These are phyloP conservation scores for Lactarius hatsudake DNA, from an alignment of 768 basidiomycete species.

Conservation along the genomic window DNA sequence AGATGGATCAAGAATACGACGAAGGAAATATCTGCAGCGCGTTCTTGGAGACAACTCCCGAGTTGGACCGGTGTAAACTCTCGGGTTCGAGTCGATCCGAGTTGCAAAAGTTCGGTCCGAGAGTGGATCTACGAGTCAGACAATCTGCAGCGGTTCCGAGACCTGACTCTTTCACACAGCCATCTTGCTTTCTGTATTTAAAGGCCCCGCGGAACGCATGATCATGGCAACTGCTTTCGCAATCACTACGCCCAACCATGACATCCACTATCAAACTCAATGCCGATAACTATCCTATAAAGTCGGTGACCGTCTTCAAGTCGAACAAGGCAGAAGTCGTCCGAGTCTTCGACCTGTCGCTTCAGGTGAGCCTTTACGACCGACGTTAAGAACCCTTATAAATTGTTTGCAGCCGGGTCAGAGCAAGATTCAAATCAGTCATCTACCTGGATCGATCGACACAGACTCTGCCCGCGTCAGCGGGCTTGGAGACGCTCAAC, in stretches of 20 bases:
- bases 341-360: slow-evolving; percentile 46
- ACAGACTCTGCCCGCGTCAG: slow-evolving; percentile 53
- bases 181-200: not conserved
- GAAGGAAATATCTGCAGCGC: no score
- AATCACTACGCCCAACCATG: not conserved
- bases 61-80: no score
- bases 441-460: slow-evolving; percentile 51
- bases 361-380: slow-evolving; percentile 42
- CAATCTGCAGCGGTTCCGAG: not conserved
- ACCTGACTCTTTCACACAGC: not conserved
- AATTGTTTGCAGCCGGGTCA: slow-evolving; percentile 44
- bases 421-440: slow-evolving; percentile 49
- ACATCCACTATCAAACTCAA: slow-evolving; percentile 15
- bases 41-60: no score
- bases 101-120: no score
- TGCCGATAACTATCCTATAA: slow-evolving; percentile 43
- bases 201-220: not conserved
- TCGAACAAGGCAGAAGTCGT: slow-evolving; percentile 56
- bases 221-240: not conserved
- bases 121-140: no score
- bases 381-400: not conserved
- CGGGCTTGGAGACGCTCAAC: slow-evolving; percentile 45
- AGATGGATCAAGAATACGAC: no score
- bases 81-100: no score
- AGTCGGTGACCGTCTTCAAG: slow-evolving; percentile 57